phyloP scores from a whole-genome alignment of 2,329 filamentous ascomycete species.

The Colletotrichum sp. region DNA sequence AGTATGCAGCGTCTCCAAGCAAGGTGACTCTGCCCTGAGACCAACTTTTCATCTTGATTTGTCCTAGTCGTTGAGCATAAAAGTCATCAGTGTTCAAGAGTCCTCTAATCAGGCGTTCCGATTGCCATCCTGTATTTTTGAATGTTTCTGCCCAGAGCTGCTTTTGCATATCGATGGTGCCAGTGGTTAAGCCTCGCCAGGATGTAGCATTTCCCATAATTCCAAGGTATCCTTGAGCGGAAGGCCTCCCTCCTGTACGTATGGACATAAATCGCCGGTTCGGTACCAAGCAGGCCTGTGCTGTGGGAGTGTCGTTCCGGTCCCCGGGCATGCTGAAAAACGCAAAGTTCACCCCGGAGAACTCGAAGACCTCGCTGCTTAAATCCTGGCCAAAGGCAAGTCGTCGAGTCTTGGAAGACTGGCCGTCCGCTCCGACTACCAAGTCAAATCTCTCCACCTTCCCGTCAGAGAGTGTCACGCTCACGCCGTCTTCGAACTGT shows the following conservation, averaged over 20 bases:
- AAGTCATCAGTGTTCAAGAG: conserved; percentile 47
- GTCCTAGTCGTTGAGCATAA: conserved; percentile 47
- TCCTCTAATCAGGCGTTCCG: conserved; percentile 44
- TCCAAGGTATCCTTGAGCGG: conserved; percentile 42
- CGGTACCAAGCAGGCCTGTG: conserved; percentile 33
- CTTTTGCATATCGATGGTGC: conserved; percentile 23
- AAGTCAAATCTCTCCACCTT: conserved; percentile 49
- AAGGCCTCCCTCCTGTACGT: conserved; percentile 40
- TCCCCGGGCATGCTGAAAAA: conserved; percentile 28
- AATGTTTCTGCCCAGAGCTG: conserved; percentile 36
- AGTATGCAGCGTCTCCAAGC: conserved; percentile 59
- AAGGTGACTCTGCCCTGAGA: conserved; percentile 50
- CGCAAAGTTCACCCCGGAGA: conserved; percentile 27
- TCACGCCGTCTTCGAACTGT: conserved; percentile 22
- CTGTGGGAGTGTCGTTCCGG: conserved; percentile 37
- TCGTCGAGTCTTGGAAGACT: conserved; percentile 51
- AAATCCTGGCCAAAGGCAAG: conserved; percentile 33
- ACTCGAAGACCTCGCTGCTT: conserved; percentile 20
- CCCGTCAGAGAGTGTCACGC: conserved; percentile 45
- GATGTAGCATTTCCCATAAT: conserved; percentile 24
- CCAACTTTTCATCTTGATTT: conserved; percentile 50
- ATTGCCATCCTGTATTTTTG: conserved; percentile 44
- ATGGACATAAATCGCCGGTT: conserved; percentile 42
- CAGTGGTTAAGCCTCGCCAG: conserved; percentile 5
- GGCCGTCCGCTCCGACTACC: conserved; percentile 59